Base-by-base conservation (phyloP, 2,329 filamentous ascomycete genomes). In the Fusarium sp. region DNA sequence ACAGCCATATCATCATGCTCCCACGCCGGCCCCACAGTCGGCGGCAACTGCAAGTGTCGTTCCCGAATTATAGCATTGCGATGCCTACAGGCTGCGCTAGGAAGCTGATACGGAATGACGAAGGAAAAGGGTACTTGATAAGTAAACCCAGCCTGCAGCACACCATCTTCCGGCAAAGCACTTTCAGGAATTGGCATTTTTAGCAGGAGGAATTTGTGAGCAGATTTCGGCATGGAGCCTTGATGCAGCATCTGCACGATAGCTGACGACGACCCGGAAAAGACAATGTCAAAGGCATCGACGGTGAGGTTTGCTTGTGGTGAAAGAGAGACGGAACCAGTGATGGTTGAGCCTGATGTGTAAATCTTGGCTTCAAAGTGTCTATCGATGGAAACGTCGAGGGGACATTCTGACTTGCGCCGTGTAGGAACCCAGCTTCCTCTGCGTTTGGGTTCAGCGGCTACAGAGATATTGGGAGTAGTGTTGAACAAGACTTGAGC, bases 361-460 rank as follows among this genome's bases (percentile, higher is more conserved):
- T 74, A 74, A 10, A 62, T 44, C 15, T 74, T 73, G 24, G 67
- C 70, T 25, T 67, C 57, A 10, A 60, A 67, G 4, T 74, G 70
- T 7, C 71, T 53, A 30, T 74, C 58, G n/a, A 74, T 58, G 3
- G 53, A 34, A 6, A 74, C 58, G 9, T 71, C 58, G 15, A 74
- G 49, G 9, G 52, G 63, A 11, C 58, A 60, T 27, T 66, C 62
- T 34, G 49, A 55, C 10, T 57, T 66, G 5, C 43, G 45, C 5
- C 51, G 54, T 16, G 59, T 41, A 18, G 63, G 51, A 8, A 69
- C 65, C 67, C 67, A 70, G 10, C 67, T 70, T 6, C 53, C 54
- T 13, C 69, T 65, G 12, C 64, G 53, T 43, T 54, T 71, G 7
- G 68, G 11, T 9, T 69, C 52, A 38, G 22, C 4, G 1, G 44